Evolutionary conservation across 139 green algal genomes (phyloP), one percentile per base, ranked within the genome.

Genomic region (Mychonastes homosphaera): DNA sequence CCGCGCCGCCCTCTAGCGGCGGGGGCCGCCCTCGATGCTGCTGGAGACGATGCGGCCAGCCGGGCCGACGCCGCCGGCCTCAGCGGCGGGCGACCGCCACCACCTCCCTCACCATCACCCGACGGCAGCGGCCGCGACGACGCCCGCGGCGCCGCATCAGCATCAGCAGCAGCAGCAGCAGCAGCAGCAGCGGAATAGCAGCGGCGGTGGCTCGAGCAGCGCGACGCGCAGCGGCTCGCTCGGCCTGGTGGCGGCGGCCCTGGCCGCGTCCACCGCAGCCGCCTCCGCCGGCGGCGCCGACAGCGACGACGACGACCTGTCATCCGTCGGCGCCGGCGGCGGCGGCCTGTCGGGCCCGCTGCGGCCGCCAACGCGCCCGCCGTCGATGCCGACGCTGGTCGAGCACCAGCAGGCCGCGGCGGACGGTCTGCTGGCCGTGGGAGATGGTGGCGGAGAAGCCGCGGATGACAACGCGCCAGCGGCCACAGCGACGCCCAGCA

Each of bases 181-280:
- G 51, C 19, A 57, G 51, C 47, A 54, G 47, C 27, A 45, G 52
- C 52, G 43, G 52, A 13, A 58, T 45, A 6, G 28, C 52, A 58
- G 32, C 6, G 29, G 52, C 52, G 43, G 28, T 33, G 8, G 21
- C n/a, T 23, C 24, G 10, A 41, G 53, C 53, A 16, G 21, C 38
- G 21, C 7, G 28, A 53, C 9, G 21, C 40, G 26, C 55, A 53
- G 40, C 41, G 18, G 28, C n/a, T n/a, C 16, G 18, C 52, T 47
- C 26, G 15, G 27, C 27, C 35, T 54, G 47, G 15, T 33, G 4
- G 47, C 47, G 9, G 21, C 47, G 15, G 27, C 21, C 54, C 29
- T 26, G 12, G 6, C 18, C 19, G 16, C 33, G 19, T 63, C 44
- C 23, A 23, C 44, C 1, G 23, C n/a, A 3, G 44, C 44, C 18